Evolutionary conservation across 345 rosid genomes (phyloP), one percentile per base, ranked within the genome.

Genomic region (Pistacia vera): DNA sequence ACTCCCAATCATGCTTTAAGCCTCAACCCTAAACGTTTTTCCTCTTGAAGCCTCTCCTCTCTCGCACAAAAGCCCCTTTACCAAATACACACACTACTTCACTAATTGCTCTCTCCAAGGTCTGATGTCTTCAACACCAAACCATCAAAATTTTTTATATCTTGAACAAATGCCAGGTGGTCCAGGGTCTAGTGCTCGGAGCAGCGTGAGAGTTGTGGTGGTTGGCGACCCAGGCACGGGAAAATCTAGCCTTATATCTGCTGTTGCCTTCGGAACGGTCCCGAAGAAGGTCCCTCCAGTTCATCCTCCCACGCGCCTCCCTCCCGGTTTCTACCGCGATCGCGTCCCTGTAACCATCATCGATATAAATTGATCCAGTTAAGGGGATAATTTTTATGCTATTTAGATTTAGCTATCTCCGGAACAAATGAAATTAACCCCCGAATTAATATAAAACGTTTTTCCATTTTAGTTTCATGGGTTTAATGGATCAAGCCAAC

Each of bases 161-260:
- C 22, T 60, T 55, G 55, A 63, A 68, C 41, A 73, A 59, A 81
- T 90, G 94, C 73, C 83, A 22, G 88, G 88, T 75, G 86, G 83
- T 67, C 81, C 90, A 11, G 75, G 84, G 57, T 8, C 86, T 74
- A 86, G 85, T 75, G 81, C 75, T 70, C 88, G 91, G 70, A 83
- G 78, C 66, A 81, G 84, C 79, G 87, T 93, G 25, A 77, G 94
- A 81, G 88, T 91, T 61, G 89, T 90, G 35, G 94, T 91, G 72
- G 84, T 86, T 66, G 97, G 97, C 18, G 97, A 93, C 80, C 88
- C 87, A 33, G 87, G 84, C 64, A 87, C 97, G 17, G 97, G 94
- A 0, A 93, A 93, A 85, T 88, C 94, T 7, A 91, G 94, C 86
- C 79, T 93, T 69, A 93, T 93, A 36, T 79, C 88, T 5, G 94